A percentile compares a stretch with the other conserved stretches of the same genome.
Evolutionary conservation across 2,329 filamentous ascomycete genomes (phyloP).

Genomic region (Fusarium irregulare): DNA sequence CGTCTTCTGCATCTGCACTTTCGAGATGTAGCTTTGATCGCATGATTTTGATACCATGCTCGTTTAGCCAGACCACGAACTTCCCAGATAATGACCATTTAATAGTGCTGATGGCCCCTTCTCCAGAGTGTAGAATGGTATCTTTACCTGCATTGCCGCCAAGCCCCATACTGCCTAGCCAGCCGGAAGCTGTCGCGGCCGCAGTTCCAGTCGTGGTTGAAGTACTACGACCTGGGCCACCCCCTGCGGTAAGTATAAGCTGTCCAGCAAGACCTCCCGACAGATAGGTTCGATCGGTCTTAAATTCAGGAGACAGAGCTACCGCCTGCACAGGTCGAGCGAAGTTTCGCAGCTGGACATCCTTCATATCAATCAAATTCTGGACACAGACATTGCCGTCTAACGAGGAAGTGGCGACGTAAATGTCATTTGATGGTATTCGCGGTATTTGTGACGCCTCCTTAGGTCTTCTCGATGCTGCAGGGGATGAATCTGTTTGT

Average conservation of each 20-base stretch:
- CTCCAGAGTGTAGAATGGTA: constrained; percentile 87
- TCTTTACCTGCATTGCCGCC: constrained; percentile 84
- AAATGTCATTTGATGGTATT: constrained; percentile 88
- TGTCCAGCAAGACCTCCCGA: constrained; percentile 91
- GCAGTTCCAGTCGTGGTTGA: constrained; percentile 89
- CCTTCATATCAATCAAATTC: constrained; percentile 86
- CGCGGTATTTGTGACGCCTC: constrained; percentile 71
- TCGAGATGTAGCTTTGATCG: constrained; percentile 86
- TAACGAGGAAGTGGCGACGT: constrained; percentile 92
- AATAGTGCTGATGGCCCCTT: constrained; percentile 89
- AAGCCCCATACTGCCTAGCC: constrained; percentile 89
- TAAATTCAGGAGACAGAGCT: constrained; percentile 94
- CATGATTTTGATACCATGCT: constrained; percentile 98
- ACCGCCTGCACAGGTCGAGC: constrained; percentile 92
- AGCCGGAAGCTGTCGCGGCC: constrained; percentile 85
- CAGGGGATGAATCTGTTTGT: constrained; percentile 57
- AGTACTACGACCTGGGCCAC: constrained; percentile 81
- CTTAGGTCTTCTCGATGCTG: constrained; percentile 62
- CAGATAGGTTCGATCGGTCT: constrained; percentile 86
- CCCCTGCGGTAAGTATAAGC: constrained; percentile 86
- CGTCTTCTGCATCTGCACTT: constrained; percentile 78
- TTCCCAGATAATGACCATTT: constrained; percentile 95
- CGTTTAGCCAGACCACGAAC: constrained; percentile 95
- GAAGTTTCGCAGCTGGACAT: constrained; percentile 93
- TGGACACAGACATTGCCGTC: constrained; percentile 96